phyloP scores from a whole-genome alignment of 164 flowering plant species.

The Nelumbo lutea region DNA sequence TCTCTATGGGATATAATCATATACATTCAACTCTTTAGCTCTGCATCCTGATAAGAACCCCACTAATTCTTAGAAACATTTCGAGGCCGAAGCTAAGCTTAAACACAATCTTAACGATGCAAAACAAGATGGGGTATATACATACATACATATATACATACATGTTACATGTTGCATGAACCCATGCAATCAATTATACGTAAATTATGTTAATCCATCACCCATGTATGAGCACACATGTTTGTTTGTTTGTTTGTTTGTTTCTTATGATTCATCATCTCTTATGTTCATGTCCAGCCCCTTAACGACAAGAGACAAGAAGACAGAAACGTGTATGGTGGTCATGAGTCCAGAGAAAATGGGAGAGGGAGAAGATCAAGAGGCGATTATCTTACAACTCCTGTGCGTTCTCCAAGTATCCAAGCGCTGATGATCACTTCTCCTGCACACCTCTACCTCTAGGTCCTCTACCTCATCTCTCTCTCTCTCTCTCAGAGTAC shows the following conservation, averaged over 20 bases:
- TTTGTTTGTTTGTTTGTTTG: not conserved
- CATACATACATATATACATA: not conserved
- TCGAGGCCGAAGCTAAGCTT: constrained; percentile 2
- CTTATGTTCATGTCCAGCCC: constrained; percentile 7
- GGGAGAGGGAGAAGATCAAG: not conserved
- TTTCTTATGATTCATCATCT: no score
- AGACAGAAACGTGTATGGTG: constrained; percentile 14
- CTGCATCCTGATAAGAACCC: constrained; percentile 23
- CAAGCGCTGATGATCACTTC: constrained; percentile 18
- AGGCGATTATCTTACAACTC: constrained; percentile 6
- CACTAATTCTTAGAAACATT: not conserved
- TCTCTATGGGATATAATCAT: constrained; percentile 14
- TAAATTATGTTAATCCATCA: no score
- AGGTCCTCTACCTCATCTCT: no score
- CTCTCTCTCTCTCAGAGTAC: no score
- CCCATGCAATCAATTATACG: no score
- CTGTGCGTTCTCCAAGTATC: constrained; percentile 10
- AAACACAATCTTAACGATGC: constrained; percentile 9
- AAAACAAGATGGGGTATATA: constrained; percentile 5
- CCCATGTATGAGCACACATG: not conserved
- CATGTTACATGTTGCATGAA: not conserved
- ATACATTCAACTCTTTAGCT: constrained; percentile 1
- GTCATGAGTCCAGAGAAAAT: constrained; percentile 6
- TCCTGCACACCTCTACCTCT: not conserved
- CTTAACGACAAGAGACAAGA: constrained; percentile 4